Base-by-base conservation (phyloP, 495 filamentous ascomycete genomes). In the Penicillium paxilli region DNA sequence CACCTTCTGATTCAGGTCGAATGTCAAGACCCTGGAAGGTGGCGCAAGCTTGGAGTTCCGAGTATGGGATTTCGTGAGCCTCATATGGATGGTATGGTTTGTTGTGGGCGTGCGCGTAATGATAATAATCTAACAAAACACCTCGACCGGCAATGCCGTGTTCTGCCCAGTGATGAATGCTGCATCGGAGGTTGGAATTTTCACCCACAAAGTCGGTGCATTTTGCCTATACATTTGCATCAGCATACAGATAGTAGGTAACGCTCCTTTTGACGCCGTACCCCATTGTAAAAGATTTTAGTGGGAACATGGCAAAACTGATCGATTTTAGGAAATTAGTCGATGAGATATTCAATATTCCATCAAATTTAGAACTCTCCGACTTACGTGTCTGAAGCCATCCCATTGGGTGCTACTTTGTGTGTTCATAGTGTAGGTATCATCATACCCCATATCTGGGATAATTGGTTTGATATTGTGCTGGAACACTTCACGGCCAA, bases 391-490 rank as follows among this genome's bases (percentile, higher is more conserved):
- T 47, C 84, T 68, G 47, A 90, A 83, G 20, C 85, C 84, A 66
- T 92, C 88, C 88, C 88, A 90, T 66, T 92, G 88, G 2, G 83
- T 85, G 17, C 82, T 80, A 58, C 80, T 80, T 61, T 91, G 87
- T 0, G 87, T 90, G 63, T 91, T 91, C 65, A 90, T 62, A 3
- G 71, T 72, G 49, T 88, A 84, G 32, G 82, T 72, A 57, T 89
- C 86, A 47, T 88, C 83, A 51, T 80, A 83, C 0, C 72, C 74
- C 6, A 78, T 37, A 21, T 66, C 71, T 25, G 68, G 62, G 0
- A 59, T 51, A 0, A 80, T 47, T 0, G 62, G 55, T 53, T 80
- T 82, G 69, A 83, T 81, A 35, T 67, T 69, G 53, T 82, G 81
- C 54, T 78, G 65, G 63, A 83, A 83, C 0, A 59, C 51, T 58